A percentile compares a stretch with the other conserved stretches of the same genome.
These are phyloP conservation scores for Eragrostis tef DNA, from an alignment of 202 grass and related monocot genomes.

Conservation along the genomic window DNA sequence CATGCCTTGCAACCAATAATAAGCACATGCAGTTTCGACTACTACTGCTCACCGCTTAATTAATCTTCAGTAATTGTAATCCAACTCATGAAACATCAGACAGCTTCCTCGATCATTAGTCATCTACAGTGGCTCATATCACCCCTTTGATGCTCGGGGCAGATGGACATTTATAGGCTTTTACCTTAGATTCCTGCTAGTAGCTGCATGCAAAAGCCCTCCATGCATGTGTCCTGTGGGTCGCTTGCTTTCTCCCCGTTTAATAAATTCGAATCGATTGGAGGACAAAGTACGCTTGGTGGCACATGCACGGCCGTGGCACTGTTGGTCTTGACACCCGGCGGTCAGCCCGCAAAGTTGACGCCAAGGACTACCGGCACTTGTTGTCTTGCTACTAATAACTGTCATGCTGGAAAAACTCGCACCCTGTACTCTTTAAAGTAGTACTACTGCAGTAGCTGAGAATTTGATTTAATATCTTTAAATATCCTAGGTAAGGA, in stretches of 20 bases:
- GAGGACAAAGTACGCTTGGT: slow-evolving; percentile 40
- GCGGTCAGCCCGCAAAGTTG: not conserved
- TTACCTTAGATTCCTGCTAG: slow-evolving; percentile 47
- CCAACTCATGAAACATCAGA: too few relatives aligned
- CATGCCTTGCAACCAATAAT: too few relatives aligned
- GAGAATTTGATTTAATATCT: too few relatives aligned
- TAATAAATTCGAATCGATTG: not conserved
- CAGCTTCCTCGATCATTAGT: too few relatives aligned
- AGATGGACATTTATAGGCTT: slow-evolving; percentile 30
- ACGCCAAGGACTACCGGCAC: not conserved
- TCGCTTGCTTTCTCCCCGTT: not conserved
- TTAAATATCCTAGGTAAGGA: too few relatives aligned
- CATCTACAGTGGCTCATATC: not conserved
- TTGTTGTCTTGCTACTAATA: not conserved
- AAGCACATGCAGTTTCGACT: too few relatives aligned
- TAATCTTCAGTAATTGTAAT: not conserved
- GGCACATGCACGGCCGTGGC: slow-evolving; percentile 52
- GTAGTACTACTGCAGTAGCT: too few relatives aligned
- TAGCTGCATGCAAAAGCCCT: slow-evolving; percentile 20
- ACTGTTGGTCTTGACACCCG: not conserved
- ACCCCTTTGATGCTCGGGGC: not conserved
- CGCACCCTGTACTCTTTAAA: too few relatives aligned
- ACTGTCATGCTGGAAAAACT: not conserved
- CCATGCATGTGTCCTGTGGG: not conserved
- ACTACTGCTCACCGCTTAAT: not conserved